Evolutionary conservation across 305 asterid species (phyloP).

Genomic region (Solanum hybrid): DNA sequence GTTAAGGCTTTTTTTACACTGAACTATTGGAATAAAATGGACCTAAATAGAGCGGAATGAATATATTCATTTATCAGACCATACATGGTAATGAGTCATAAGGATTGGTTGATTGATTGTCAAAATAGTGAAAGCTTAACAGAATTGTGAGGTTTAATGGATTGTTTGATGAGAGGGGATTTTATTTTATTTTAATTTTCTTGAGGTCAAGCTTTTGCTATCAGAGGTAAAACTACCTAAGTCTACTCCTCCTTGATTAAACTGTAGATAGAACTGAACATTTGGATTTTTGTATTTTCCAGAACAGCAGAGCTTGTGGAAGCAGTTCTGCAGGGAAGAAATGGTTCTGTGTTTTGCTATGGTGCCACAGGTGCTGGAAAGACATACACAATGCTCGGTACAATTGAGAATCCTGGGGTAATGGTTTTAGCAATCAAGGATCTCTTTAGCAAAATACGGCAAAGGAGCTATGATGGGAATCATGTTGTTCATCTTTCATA

Average conservation of each 20-base stretch:
- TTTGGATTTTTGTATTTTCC: conserved; percentile 9
- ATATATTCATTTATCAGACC: background rate
- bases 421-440: conserved; percentile 66
- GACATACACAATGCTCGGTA: conserved; percentile 60
- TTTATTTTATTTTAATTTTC: background rate
- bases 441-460: conserved; percentile 42
- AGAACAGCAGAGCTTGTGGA: conserved; percentile 64
- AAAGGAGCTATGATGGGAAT: conserved; percentile 45
- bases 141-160: background rate
- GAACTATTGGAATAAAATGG: background rate
- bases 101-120: background rate
- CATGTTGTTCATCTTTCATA: conserved; percentile 50
- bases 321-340: conserved; percentile 56
- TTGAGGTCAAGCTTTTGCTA: background rate
- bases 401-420: conserved; percentile 49
- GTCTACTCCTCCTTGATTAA: background rate
- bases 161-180: background rate
- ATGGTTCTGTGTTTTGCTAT: conserved; percentile 59
- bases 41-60: background rate
- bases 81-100: background rate
- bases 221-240: background rate
- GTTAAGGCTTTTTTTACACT: background rate
- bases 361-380: conserved; percentile 76
- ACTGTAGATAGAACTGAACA: background rate
- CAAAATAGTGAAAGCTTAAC: background rate